These are phyloP conservation scores for Pestalotiopsis sp. DNA, from an alignment of 2,329 filamentous ascomycete genomes.

Conservation along the genomic window DNA sequence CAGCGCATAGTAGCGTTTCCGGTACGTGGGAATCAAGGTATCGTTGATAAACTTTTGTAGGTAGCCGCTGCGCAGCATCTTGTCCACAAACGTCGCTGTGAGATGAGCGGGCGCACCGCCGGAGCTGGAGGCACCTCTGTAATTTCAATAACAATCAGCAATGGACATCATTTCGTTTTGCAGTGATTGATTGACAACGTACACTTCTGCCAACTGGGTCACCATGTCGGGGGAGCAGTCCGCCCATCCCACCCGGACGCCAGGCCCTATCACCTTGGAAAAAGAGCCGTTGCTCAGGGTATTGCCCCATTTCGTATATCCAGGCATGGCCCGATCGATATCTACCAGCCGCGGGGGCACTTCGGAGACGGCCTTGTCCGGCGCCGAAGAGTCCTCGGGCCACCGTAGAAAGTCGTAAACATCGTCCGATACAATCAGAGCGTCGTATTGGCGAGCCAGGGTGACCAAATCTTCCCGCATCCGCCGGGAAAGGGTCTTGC, in stretches of 20 bases:
- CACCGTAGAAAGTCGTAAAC: constrained; percentile 74
- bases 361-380: neutral
- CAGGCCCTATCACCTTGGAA: constrained; percentile 66
- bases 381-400: constrained; percentile 30
- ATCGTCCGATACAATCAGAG: constrained; percentile 68
- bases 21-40: constrained; percentile 58
- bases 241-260: constrained; percentile 63
- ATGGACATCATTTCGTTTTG: neutral
- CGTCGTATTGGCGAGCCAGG: constrained; percentile 65
- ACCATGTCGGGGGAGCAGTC: constrained; percentile 48
- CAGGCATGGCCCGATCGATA: constrained; percentile 59
- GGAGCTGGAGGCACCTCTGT: constrained; percentile 27
- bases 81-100: constrained; percentile 37
- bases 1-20: constrained; percentile 28
- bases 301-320: constrained; percentile 64
- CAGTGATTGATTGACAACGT: constrained; percentile 30
- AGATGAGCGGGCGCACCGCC: constrained; percentile 32
- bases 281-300: constrained; percentile 66
- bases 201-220: constrained; percentile 62
- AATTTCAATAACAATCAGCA: neutral
- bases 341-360: constrained; percentile 59
- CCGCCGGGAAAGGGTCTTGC: constrained; percentile 62
- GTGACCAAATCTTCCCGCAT: constrained; percentile 59
- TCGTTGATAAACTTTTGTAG: constrained; percentile 56
- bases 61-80: constrained; percentile 53